Percentiles rank a stretch among this genome's conserved stretches.
Evolutionary conservation across 2,329 filamentous ascomycete genomes (phyloP).

Genomic region (Gremmenia infestans): DNA sequence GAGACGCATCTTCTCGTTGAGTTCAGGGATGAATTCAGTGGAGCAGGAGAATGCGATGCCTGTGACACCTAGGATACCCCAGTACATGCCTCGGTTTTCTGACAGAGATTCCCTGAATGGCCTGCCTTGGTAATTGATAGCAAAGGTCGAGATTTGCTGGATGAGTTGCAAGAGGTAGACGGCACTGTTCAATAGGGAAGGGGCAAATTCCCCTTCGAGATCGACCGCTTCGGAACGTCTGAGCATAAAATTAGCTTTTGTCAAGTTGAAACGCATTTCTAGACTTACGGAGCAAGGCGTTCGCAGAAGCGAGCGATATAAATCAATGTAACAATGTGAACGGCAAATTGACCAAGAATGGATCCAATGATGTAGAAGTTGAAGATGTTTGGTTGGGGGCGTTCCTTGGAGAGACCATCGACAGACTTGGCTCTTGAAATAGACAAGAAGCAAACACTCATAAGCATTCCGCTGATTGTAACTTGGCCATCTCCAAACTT

Average conservation of each 20-base stretch:
- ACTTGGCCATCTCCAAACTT: constrained; percentile 99
- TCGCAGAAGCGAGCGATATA: constrained; percentile 92
- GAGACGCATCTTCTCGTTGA: constrained; percentile 88
- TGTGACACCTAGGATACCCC: constrained; percentile 84
- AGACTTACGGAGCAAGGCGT: constrained; percentile 71
- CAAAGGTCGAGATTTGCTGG: constrained; percentile 97
- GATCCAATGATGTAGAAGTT: constrained; percentile 98
- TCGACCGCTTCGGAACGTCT: constrained; percentile 64
- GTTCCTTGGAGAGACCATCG: constrained; percentile 91
- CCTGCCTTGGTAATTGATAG: constrained; percentile 98
- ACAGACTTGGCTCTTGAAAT: constrained; percentile 97
- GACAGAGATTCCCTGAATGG: constrained; percentile 89
- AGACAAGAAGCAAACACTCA: constrained; percentile 98
- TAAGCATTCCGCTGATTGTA: constrained; percentile 98
- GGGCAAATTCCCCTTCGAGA: constrained; percentile 89
- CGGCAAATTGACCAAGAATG: constrained; percentile 92
- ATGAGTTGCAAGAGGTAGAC: constrained; percentile 97
- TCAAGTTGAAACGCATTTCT: background rate
- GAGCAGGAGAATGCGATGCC: constrained; percentile 90
- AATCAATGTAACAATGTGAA: constrained; percentile 90
- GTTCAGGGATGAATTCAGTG: constrained; percentile 89
- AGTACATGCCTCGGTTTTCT: constrained; percentile 92
- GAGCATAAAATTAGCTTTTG: constrained; percentile 21
- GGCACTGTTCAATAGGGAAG: constrained; percentile 91
- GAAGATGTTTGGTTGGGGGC: constrained; percentile 97